Base-by-base conservation (phyloP, 2,329 filamentous ascomycete genomes). In the Mycocentrospora acerina region DNA sequence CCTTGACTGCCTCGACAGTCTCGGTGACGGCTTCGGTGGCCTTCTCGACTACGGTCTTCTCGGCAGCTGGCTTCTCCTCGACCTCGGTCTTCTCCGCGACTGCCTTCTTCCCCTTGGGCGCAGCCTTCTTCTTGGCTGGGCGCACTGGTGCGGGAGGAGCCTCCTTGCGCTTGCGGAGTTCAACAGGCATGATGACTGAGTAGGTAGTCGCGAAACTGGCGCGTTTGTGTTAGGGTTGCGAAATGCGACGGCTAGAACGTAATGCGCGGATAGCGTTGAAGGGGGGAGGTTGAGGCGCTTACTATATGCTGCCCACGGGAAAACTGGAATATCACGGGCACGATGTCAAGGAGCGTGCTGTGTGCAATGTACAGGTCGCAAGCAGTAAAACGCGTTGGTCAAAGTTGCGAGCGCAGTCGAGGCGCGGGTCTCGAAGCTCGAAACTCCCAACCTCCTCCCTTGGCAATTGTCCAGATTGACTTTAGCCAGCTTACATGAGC, bases 91-190 rank as follows among this genome's bases (percentile, higher is more conserved):
- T 73, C 48, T 74, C 74, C 55, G n/a, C n/a, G 10, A 32, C 47
- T 19, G 49, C 32, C 41, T 65, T 67, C 47, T 62, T 57, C 41
- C 46, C 40, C 62, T 71, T 62, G 42, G 68, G 62, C 22, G 62
- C 64, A 39, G 72, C 65, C 55, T 72, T 73, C 48, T 74, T 74
- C 55, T 75, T 75, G 11, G 73, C 63, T 32, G 72, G 68, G 19
- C 68, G 69, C 34, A 71, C 67, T 29, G 73, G 68, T 40, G 73
- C 71, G 18, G 74, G 71, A 28, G 75, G 69, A 24, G 75, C 73
- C 32, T 78, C 74, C 62, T 81, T 80, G 63, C 80, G 78, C 68
- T 83, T 83, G 61, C 80, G 75, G 33, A 83, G 73, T 66, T 82
- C 80, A 46, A 81, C 78, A 15, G 47, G 46, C 72, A 75, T 75